Evolutionary conservation across 2,329 filamentous ascomycete genomes (phyloP).

Genomic region (Penicillium concentricum): DNA sequence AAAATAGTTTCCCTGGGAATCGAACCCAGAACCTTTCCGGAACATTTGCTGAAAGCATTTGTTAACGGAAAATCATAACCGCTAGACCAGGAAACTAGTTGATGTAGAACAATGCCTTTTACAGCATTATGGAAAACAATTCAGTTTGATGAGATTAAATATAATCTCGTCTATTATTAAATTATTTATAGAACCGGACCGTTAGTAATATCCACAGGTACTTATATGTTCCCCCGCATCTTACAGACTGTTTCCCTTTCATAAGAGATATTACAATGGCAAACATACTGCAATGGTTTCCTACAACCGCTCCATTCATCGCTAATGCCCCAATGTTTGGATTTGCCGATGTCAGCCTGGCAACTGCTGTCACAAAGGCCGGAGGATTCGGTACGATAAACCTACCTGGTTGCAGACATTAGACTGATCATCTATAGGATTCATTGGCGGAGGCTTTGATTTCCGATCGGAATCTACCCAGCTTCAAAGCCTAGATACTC

Average conservation of each 20-base stretch:
- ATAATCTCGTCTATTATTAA: too few species aligned
- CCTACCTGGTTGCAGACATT: not conserved
- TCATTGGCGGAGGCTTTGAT: conserved; percentile 23
- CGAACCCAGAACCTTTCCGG: conserved; percentile 15
- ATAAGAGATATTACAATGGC: not conserved
- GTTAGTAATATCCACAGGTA: not conserved
- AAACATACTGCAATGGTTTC: conserved; percentile 17
- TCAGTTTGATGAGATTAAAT: too few species aligned
- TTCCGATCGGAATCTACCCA: conserved; percentile 16
- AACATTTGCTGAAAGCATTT: conserved; percentile 5
- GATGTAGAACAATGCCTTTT: not conserved
- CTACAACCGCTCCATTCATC: conserved; percentile 19
- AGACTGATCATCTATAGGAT: conserved; percentile 11
- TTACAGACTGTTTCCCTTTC: not conserved
- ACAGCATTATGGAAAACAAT: not conserved
- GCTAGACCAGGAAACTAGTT: conserved; percentile 13
- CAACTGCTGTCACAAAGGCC: conserved; percentile 17
- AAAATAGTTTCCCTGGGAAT: conserved; percentile 12
- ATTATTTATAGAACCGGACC: not conserved
- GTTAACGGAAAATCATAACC: conserved; percentile 16
- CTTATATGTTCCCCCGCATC: not conserved
- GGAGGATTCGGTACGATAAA: conserved; percentile 18
- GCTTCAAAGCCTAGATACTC: conserved; percentile 14
- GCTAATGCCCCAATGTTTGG: conserved; percentile 27
- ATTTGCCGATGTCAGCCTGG: conserved; percentile 16